Evolutionary conservation across 345 rosid genomes (phyloP).

Genomic region (Excoecaria agallocha): DNA sequence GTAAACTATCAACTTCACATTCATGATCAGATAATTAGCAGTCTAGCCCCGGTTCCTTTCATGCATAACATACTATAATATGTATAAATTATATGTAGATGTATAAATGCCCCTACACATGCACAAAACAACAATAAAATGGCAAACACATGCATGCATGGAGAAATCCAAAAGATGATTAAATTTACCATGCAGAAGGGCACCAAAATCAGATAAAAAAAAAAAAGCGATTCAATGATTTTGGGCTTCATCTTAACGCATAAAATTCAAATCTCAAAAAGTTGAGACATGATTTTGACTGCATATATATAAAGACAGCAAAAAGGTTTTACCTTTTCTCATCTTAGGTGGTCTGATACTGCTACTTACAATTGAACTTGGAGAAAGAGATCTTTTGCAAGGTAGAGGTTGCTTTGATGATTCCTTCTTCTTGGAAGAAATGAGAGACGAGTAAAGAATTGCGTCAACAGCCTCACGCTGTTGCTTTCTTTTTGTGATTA

Average conservation of each 20-base stretch:
- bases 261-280: too few relatives aligned
- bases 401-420: slow-evolving; percentile 32
- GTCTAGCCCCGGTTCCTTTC: neutral
- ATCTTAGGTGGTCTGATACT: slow-evolving; percentile 55
- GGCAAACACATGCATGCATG: neutral
- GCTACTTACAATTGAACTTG: slow-evolving; percentile 38
- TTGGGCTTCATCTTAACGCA: neutral
- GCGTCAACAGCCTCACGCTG: slow-evolving; percentile 90
- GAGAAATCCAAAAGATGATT: neutral
- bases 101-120: neutral
- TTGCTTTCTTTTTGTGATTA: slow-evolving; percentile 59
- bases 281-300: neutral
- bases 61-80: neutral
- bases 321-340: slow-evolving; percentile 52
- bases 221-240: neutral
- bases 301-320: neutral
- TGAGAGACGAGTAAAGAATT: slow-evolving; percentile 71
- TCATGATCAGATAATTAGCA: neutral
- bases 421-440: slow-evolving; percentile 66
- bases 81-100: neutral
- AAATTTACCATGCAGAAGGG: neutral
- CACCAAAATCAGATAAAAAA: neutral
- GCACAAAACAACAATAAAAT: neutral
- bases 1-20: neutral
- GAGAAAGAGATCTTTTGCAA: slow-evolving; percentile 55